Base-by-base conservation (phyloP, 257 asterid species). In the Fraxinus anomala region DNA sequence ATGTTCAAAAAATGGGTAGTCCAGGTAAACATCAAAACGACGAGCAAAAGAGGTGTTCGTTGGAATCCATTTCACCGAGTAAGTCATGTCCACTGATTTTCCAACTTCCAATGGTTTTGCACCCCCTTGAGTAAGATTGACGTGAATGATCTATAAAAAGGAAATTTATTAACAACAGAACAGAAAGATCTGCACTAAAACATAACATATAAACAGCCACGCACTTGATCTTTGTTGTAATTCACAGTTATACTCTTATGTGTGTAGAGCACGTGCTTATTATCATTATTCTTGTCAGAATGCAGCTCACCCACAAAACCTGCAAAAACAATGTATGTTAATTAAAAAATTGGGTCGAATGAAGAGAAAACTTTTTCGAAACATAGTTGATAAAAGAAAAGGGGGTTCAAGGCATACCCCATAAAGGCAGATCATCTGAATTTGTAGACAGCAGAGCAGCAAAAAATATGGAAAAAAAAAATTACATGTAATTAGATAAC, bases 1-100 rank as follows among this genome's bases (percentile, higher is more conserved):
- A 83, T 95, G 99, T 89, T 95, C 99, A 80, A 95, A 95, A 82
- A 95, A 95, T 14, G 99, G 99, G 82, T 95, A 95, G 82, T 95
- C 99, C 79, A 95, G 88, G 84, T 95, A 95, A 54, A 95, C 96
- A 87, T 95, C 99, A 86, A 95, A 95, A 40, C 99, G 97, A 67
- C 88, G 98, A 23, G 94, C 97, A 88, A 90, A 95, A 23, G 93
- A 88, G 61, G 86, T 83, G 81, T 92, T 90, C n/a, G 99, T 95
- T 78, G 86, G 88, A 33, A 82, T 76, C 98, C 98, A 95, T 82
- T 88, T 92, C 39, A 95, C 98, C 56, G 99, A 92, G 86, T 95
- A 95, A 42, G 98, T 91, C 97, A 95, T 80, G 65, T 90, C 96
- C 88, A 92, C 73, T 33, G 87, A 76, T 30, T 86, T 89, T 49